Evolutionary conservation across 192 early-diverging fungal species (phyloP), one percentile per base, ranked within the genome.

Genomic region (Umbelopsis ramanniana): DNA sequence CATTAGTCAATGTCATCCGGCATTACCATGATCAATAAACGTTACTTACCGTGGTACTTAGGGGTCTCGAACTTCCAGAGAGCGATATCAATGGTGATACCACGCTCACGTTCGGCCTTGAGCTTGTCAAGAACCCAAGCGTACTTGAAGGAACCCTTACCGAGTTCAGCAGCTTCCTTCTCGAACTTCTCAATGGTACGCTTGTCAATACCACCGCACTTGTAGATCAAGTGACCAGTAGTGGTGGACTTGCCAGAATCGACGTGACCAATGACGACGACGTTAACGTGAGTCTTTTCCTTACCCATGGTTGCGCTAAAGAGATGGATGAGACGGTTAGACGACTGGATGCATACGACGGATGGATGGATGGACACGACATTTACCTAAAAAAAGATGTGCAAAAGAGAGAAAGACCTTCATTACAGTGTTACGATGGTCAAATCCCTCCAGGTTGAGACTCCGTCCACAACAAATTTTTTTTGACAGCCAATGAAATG

Each of bases 241-340:
- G 96, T 98, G 90, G 97, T 99, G 83, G 96, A 99, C 91, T 99
- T 99, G 87, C 97, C 96, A 83, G 95, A 98, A 89, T 97, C 97
- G 93, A 98, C 97, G 95, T 98, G 96, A 80, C 96, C 95, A 86
- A 95, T 96, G 85, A 98, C 93, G 86, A 93, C 93, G 89, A 94
- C 89, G 88, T 92, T 91, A 84, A 94, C 85, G 89, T 96, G 94
- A 82, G 77, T 81, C 89, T 96, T 96, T 78, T 95, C 93, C 84
- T 94, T 93, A 72, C 55, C 71, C 71, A 72, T 72, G 55, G 53
- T 45, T 71, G 24, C 3, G 67, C 40, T 68, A 43, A 12, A 63
- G 40, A 50, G 48, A 6, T 63, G 33, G 57, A 63, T 40, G 54
- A 23, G 6, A 57, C 26, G 68, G 46, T 57, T 57, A 57, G 52